phyloP scores from a whole-genome alignment of 2,329 filamentous ascomycete species.

The Nemania sp. region DNA sequence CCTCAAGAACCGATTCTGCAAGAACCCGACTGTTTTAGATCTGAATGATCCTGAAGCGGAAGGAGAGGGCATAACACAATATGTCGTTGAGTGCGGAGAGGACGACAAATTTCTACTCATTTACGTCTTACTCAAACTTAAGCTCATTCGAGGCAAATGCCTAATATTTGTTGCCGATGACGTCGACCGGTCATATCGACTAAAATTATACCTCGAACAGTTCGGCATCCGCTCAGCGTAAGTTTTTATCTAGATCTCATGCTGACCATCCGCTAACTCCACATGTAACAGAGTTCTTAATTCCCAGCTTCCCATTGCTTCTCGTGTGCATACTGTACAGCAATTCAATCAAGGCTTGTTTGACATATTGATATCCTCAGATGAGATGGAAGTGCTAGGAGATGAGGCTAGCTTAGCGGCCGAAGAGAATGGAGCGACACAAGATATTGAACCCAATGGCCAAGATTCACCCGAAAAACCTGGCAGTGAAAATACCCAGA shows the following conservation, averaged over 20 bases:
- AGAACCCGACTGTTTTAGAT: slow-evolving; percentile 81
- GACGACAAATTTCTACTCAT: slow-evolving; percentile 95
- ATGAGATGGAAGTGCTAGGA: slow-evolving; percentile 87
- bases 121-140: slow-evolving; percentile 95
- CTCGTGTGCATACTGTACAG: slow-evolving; percentile 91
- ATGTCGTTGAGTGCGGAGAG: slow-evolving; percentile 91
- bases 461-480: slow-evolving; percentile 55
- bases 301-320: slow-evolving; percentile 93
- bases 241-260: slow-evolving; percentile 13
- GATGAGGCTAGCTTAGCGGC: slow-evolving; percentile 63
- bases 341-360: slow-evolving; percentile 98
- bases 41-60: slow-evolving; percentile 85
- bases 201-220: slow-evolving; percentile 96
- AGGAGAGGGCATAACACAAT: slow-evolving; percentile 83
- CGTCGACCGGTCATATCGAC: slow-evolving; percentile 75
- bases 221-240: slow-evolving; percentile 86
- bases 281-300: slow-evolving; percentile 67
- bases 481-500: slow-evolving; percentile 47
- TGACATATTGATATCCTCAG: slow-evolving; percentile 96
- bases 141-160: slow-evolving; percentile 92
- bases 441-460: slow-evolving; percentile 58
- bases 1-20: slow-evolving; percentile 86
- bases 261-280: slow-evolving; percentile 15
- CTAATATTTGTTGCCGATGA: slow-evolving; percentile 76
- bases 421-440: slow-evolving; percentile 49